Percentiles rank a stretch among this genome's conserved stretches.
Evolutionary conservation across 306 rosid genomes (phyloP).

Genomic region (Betula pendula): DNA sequence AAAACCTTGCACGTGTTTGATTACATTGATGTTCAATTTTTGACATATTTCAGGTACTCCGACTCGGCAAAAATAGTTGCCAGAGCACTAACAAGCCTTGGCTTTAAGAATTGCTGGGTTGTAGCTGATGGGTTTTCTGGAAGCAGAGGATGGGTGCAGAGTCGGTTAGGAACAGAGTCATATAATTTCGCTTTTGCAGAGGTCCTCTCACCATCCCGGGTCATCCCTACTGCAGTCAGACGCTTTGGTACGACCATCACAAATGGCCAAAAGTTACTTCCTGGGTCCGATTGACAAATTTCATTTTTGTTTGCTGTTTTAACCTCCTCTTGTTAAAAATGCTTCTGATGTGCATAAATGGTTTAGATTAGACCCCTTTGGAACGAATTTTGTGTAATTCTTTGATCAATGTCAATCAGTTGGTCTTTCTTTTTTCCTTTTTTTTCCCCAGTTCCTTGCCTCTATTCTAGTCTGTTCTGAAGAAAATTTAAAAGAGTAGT

Average conservation of each 20-base stretch:
- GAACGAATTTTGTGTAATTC: conserved; percentile 11
- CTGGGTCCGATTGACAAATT: conserved; percentile 56
- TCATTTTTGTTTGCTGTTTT: too few relatives aligned
- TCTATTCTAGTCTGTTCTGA: conserved; percentile 2
- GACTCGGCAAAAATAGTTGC: conserved; percentile 84
- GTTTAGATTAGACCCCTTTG: conserved; percentile 10
- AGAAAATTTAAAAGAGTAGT: background rate
- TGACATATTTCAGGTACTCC: conserved; percentile 53
- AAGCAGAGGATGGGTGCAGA: conserved; percentile 82
- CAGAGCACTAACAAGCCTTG: conserved; percentile 62
- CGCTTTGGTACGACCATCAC: conserved; percentile 64
- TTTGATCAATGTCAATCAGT: conserved; percentile 14
- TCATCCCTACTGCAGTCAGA: conserved; percentile 56
- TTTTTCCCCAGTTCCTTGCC: background rate
- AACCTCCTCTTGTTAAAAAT: conserved; percentile 14
- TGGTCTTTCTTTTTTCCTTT: background rate
- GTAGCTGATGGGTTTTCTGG: conserved; percentile 96
- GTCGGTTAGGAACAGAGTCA: conserved; percentile 82
- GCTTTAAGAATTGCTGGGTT: conserved; percentile 64
- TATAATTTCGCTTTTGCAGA: conserved; percentile 75
- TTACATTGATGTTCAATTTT: background rate
- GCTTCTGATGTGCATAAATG: conserved; percentile 26
- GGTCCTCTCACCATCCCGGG: conserved; percentile 82
- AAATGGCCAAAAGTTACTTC: conserved; percentile 62
- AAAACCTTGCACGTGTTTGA: background rate